Base-by-base conservation (phyloP, 1,284 basidiomycete species). In the Wolfiporia cocos region DNA sequence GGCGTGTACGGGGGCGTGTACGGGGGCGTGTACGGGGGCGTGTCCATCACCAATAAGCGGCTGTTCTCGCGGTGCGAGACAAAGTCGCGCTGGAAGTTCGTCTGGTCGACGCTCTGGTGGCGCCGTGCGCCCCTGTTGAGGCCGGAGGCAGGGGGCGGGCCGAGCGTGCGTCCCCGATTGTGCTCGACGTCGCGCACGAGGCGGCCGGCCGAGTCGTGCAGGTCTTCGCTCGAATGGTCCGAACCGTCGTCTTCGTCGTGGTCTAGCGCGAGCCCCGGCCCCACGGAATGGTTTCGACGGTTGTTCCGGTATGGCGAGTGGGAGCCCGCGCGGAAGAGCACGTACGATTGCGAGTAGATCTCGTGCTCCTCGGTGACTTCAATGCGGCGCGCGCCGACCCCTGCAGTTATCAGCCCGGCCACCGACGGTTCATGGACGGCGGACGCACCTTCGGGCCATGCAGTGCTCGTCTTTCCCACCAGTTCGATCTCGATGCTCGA, bases 381-480 rank as follows among this genome's bases (percentile, higher is more conserved):
- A 40, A 86, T 68, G 15, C 87, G 76, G 28, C 86, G 74, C 22
- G 86, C 79, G 42, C 91, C 92, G 47, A 88, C 75, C 28, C 90
- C 92, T 83, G 54, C 10, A 24, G 28, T 23, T 20, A 33, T 15
- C 20, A 29, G 32, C 28, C 18, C 19, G 18, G 34, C 30, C 22
- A 41, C n/a, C 17, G 23, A 37, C 12, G 17, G 14, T 37, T 21
- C 11, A 36, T 10, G 19, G 28, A 33, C 20, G 28, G 41, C 32
- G 33, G 11, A 62, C 74, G 41, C 51, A 92, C 92, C 89, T 74
- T 97, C 92, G 3, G 88, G 85, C 87, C 92, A 96, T 18, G 68
- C 65, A 5, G 72, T 77, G 11, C 63, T 62, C 5, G 77, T 68
- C 49, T 74, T 86, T 5, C 90, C 94, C 39, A 81, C 71, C 17